These are phyloP conservation scores for Phytophthora sansomeana DNA, from an alignment of 352 stramenopile genomes.

Conservation along the genomic window DNA sequence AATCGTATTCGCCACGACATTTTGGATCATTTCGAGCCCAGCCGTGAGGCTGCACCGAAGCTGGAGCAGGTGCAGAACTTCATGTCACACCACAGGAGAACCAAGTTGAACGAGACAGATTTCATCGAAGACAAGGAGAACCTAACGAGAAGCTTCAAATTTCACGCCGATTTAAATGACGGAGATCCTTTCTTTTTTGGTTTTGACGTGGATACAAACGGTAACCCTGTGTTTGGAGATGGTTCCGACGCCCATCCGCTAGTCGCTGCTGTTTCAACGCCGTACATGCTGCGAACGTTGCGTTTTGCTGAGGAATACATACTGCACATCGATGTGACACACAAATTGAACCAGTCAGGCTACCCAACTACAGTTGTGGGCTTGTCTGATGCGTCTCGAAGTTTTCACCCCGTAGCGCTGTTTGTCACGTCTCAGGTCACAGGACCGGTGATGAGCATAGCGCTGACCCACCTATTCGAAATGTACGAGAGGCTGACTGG, in stretches of 20 bases:
- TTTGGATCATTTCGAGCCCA: conserved; percentile 5
- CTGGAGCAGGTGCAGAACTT: conserved; percentile 5
- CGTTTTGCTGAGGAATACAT: not conserved
- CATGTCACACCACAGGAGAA: conserved; percentile 1
- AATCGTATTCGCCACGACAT: conserved; percentile 10
- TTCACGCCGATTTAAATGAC: not conserved
- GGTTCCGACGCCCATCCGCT: conserved; percentile 3
- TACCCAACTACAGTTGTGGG: conserved; percentile 4
- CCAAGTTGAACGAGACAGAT: conserved; percentile 1
- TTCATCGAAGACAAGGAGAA: conserved; percentile 10
- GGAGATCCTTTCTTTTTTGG: not conserved
- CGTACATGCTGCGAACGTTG: not conserved
- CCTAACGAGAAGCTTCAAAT: not conserved
- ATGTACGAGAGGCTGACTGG: not conserved
- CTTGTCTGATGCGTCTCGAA: not conserved
- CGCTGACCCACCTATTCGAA: not conserved
- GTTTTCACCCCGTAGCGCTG: not conserved
- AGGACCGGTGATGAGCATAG: not conserved
- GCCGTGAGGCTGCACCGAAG: not conserved
- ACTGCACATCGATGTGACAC: conserved; percentile 6
- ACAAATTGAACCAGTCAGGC: conserved; percentile 18
- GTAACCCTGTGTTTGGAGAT: not conserved
- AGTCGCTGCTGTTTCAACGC: conserved; percentile 7
- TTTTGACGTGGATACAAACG: not conserved
- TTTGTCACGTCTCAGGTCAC: not conserved